These are phyloP conservation scores for Hsuehochloa calcarea DNA, from an alignment of 176 grass and related monocot genomes.

Conservation along the genomic window DNA sequence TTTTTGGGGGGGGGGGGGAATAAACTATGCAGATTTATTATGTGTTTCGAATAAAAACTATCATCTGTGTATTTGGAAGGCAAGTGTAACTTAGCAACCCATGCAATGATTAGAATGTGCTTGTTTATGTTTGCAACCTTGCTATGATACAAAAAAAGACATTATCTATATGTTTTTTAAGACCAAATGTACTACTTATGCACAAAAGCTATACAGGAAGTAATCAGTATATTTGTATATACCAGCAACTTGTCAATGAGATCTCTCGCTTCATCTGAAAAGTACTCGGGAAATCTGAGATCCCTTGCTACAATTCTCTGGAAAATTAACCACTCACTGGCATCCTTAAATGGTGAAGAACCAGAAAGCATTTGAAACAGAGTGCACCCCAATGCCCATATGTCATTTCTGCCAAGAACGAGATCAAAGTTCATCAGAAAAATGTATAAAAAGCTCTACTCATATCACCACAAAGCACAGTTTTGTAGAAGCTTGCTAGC, in stretches of 20 bases:
- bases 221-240: conserved; percentile 22
- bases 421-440: conserved; percentile 21
- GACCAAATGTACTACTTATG: background rate
- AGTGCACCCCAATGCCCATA: conserved; percentile 95
- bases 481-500: background rate
- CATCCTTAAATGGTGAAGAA: conserved; percentile 94
- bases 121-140: background rate
- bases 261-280: conserved; percentile 81
- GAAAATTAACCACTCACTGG: conserved; percentile 94
- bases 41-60: background rate
- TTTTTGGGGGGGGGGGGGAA: too few species aligned
- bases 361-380: conserved; percentile 98
- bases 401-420: conserved; percentile 76
- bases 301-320: conserved; percentile 93
- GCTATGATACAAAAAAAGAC: background rate
- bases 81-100: background rate
- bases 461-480: background rate
- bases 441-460: background rate
- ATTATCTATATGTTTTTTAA: background rate
- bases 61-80: background rate
- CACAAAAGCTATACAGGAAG: background rate
- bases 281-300: conserved; percentile 77
- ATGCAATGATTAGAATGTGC: background rate
- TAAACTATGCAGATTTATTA: background rate
- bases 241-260: conserved; percentile 94